Evolutionary conservation across 805 yeast genomes (phyloP).

Genomic region (Candida railenensis): DNA sequence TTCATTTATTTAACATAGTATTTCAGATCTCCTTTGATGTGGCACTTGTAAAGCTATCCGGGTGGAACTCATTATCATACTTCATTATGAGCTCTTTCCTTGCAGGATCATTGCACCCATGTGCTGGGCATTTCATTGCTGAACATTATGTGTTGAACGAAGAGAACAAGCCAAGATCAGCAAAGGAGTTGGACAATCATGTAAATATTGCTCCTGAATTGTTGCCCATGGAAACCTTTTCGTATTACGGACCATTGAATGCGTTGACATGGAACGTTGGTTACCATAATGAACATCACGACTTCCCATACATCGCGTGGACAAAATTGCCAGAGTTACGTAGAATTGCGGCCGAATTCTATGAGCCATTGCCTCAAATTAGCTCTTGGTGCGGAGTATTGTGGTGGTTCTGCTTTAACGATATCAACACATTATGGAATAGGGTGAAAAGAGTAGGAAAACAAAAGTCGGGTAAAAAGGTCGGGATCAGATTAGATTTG

Average conservation of each 20-base stretch:
- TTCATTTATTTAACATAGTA: conserved; percentile 69
- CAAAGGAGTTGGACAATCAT: background rate
- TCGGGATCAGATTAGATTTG: conserved; percentile 8
- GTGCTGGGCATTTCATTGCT: conserved; percentile 95
- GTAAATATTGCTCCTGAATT: conserved; percentile 27
- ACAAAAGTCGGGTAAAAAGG: conserved; percentile 33
- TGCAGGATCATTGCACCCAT: conserved; percentile 91
- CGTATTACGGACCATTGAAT: conserved; percentile 83
- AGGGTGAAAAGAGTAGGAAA: conserved; percentile 67
- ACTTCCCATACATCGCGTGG: conserved; percentile 94
- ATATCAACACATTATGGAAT: conserved; percentile 70
- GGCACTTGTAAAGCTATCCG: conserved; percentile 59
- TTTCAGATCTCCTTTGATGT: conserved; percentile 61
- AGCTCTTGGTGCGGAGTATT: conserved; percentile 78
- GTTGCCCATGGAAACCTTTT: conserved; percentile 75
- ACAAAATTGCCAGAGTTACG: conserved; percentile 66
- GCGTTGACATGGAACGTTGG: conserved; percentile 89
- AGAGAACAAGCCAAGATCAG: conserved; percentile 44
- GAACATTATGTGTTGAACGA: conserved; percentile 77
- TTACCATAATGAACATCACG: conserved; percentile 92
- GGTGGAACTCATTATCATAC: conserved; percentile 62
- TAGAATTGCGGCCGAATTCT: conserved; percentile 73
- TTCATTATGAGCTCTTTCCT: conserved; percentile 75
- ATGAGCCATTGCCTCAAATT: conserved; percentile 75
- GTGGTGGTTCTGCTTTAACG: conserved; percentile 66